Conservation (phyloP, 2,329 filamentous ascomycete genomes). For the Mycosphaerella sp. region DNA sequence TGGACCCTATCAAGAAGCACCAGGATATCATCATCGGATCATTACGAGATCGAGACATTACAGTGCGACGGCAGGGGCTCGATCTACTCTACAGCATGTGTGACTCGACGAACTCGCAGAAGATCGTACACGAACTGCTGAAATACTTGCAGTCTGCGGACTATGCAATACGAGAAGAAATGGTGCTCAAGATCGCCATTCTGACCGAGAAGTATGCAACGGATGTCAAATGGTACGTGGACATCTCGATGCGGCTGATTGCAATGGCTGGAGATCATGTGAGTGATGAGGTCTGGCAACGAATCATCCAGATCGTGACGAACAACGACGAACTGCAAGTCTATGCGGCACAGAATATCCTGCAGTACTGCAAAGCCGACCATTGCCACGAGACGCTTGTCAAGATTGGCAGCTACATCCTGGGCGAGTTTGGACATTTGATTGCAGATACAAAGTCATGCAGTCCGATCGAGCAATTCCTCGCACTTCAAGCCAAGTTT, state of each 20-base stretch:
- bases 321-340: slow-evolving; percentile 98
- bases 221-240: slow-evolving; percentile 98
- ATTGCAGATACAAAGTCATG: slow-evolving; percentile 88
- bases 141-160: slow-evolving; percentile 95
- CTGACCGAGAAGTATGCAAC: slow-evolving; percentile 97
- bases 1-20: slow-evolving; percentile 97
- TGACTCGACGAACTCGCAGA: slow-evolving; percentile 85
- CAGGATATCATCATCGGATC: slow-evolving; percentile 94
- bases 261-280: slow-evolving; percentile 97
- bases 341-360: slow-evolving; percentile 87
- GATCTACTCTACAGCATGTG: slow-evolving; percentile 99
- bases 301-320: slow-evolving; percentile 96
- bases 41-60: slow-evolving; percentile 91
- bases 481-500: slow-evolving; percentile 87
- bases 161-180: slow-evolving; percentile 96
- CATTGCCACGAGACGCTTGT: slow-evolving; percentile 95
- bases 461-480: slow-evolving; percentile 94
- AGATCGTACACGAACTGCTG: slow-evolving; percentile 87
- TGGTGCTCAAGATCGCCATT: slow-evolving; percentile 98
- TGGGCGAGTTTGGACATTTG: slow-evolving; percentile 94
- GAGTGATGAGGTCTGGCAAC: slow-evolving; percentile 98
- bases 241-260: slow-evolving; percentile 89
- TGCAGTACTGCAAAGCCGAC: slow-evolving; percentile 86
- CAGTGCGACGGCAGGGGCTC: slow-evolving; percentile 88
- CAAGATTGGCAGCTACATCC: slow-evolving; percentile 93